Percentiles rank a stretch among this genome's conserved stretches.
Evolutionary conservation across 2,329 filamentous ascomycete species (phyloP).

Genomic region (Penicillium brevicompactum): DNA sequence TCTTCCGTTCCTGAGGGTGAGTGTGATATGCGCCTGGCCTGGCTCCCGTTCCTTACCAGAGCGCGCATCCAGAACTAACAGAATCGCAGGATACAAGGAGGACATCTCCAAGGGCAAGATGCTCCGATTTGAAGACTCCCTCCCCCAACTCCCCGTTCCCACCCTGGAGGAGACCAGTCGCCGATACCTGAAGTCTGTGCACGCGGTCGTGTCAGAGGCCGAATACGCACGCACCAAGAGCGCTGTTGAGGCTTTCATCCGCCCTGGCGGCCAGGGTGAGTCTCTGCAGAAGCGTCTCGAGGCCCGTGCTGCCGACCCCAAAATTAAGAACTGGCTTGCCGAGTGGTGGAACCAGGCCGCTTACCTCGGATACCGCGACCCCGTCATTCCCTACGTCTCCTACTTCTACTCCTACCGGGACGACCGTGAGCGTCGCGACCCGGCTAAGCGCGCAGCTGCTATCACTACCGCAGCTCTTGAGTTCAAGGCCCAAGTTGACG

Average conservation of each 20-base stretch:
- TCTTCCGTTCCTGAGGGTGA: constrained; percentile 51
- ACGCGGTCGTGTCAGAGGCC: constrained; percentile 60
- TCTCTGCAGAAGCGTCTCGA: constrained; percentile 85
- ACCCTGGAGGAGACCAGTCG: constrained; percentile 65
- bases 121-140: constrained; percentile 68
- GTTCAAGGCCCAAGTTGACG: constrained; percentile 92
- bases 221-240: constrained; percentile 68
- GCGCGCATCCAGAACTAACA: background rate
- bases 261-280: constrained; percentile 79
- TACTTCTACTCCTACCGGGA: constrained; percentile 99
- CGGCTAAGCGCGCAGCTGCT: constrained; percentile 88
- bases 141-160: constrained; percentile 64
- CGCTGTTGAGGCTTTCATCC: constrained; percentile 84
- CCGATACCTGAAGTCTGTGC: constrained; percentile 68
- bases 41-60: background rate
- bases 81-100: constrained; percentile 62
- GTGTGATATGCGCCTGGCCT: constrained; percentile 26
- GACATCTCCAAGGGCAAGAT: constrained; percentile 64
- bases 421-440: constrained; percentile 82
- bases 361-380: constrained; percentile 91
- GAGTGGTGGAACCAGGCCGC: constrained; percentile 99
- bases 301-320: constrained; percentile 75
- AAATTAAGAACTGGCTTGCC: constrained; percentile 87
- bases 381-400: constrained; percentile 95
- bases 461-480: constrained; percentile 82